Conservation (phyloP, 75 land plant species). For the Adiantum capillusveneris region DNA sequence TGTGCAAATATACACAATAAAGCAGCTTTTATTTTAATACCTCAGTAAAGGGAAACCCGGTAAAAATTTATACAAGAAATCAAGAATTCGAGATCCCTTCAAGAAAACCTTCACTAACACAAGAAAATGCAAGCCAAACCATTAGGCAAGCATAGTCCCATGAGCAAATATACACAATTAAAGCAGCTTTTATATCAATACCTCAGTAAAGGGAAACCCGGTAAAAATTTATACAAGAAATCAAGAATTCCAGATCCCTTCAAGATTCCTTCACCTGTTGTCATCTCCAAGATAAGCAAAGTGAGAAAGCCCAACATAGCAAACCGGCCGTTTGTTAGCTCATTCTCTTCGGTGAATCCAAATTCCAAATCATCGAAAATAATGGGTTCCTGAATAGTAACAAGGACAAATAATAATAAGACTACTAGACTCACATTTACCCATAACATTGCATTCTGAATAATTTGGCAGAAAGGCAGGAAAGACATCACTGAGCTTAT, state of each 20-base stretch:
- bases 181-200: conserved; percentile 5
- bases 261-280: conserved; percentile 2
- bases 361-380: not conserved
- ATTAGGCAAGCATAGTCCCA: too few relatives aligned
- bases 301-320: not conserved
- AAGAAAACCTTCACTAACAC: too few relatives aligned
- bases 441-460: too few relatives aligned
- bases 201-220: not conserved
- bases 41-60: not conserved
- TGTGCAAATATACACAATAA: too few relatives aligned
- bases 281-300: not conserved
- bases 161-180: too few relatives aligned
- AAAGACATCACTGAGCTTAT: too few relatives aligned
- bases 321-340: not conserved
- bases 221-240: not conserved
- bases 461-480: too few relatives aligned
- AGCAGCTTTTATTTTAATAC: conserved; percentile 3
- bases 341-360: not conserved
- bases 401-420: too few relatives aligned
- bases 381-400: too few relatives aligned
- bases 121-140: too few relatives aligned
- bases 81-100: not conserved
- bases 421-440: too few relatives aligned
- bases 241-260: not conserved
- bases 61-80: not conserved